phyloP scores from a whole-genome alignment of 1,284 basidiomycete genomes.

The Irpex sp. region DNA sequence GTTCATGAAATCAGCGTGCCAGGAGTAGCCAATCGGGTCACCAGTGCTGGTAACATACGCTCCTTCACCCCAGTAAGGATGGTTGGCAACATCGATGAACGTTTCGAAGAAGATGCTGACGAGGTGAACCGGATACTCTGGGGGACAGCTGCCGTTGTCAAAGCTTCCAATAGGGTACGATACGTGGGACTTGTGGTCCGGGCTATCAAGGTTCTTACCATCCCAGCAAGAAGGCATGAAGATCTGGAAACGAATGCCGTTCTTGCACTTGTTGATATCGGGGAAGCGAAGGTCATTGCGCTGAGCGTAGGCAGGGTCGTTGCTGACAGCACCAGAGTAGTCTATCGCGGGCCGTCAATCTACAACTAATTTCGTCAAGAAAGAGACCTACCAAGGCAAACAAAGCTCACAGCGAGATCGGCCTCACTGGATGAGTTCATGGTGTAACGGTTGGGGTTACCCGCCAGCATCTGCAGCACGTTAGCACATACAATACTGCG shows the following conservation, averaged over 20 bases:
- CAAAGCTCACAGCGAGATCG: constrained; percentile 38
- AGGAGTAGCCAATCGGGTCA: constrained; percentile 27
- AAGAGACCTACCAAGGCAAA: constrained; percentile 28
- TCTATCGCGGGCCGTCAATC: constrained; percentile 14
- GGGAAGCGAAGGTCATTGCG: constrained; percentile 24
- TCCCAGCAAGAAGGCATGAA: constrained; percentile 46
- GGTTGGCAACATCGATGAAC: constrained; percentile 20
- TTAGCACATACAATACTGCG: background rate
- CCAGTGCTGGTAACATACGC: constrained; percentile 30
- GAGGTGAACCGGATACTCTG: constrained; percentile 26
- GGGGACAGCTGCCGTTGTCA: constrained; percentile 29
- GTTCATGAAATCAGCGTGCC: constrained; percentile 32
- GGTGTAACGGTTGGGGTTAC: constrained; percentile 31
- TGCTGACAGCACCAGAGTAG: constrained; percentile 27
- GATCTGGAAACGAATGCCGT: constrained; percentile 39
- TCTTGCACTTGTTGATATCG: constrained; percentile 29
- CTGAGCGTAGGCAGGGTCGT: constrained; percentile 23
- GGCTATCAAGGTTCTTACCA: constrained; percentile 39
- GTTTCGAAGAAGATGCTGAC: constrained; percentile 32
- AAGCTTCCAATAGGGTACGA: constrained; percentile 39
- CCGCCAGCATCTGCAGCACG: constrained; percentile 35
- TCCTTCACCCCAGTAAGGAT: constrained; percentile 21
- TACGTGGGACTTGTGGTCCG: constrained; percentile 53
- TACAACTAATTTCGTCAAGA: too few species aligned
- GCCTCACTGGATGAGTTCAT: constrained; percentile 33